Percentiles rank a stretch among this genome's conserved stretches.
Conservation (phyloP, 768 basidiomycete species). For the Agaricus bisporus region DNA sequence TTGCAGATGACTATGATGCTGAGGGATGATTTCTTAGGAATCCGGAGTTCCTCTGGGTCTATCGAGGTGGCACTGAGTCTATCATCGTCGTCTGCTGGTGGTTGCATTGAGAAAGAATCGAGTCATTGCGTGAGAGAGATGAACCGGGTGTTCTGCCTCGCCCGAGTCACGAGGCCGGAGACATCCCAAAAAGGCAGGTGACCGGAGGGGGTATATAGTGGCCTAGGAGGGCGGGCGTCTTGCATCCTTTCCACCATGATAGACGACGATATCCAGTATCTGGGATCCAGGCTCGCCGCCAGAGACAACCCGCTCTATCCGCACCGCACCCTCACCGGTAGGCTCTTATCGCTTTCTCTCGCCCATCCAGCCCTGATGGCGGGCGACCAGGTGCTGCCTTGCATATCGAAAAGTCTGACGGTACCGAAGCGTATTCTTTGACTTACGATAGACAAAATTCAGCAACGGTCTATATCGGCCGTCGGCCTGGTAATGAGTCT, state of each 20-base stretch:
- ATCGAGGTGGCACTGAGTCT: not conserved
- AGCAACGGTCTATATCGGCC: slow-evolving; percentile 57
- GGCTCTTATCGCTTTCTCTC: slow-evolving; percentile 14
- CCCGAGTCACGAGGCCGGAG: slow-evolving; percentile 7
- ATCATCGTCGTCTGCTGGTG: not conserved
- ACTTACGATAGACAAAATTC: slow-evolving; percentile 47
- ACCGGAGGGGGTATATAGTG: slow-evolving; percentile 9
- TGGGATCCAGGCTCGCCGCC: slow-evolving; percentile 36
- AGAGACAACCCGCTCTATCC: slow-evolving; percentile 13
- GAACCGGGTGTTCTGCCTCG: no score
- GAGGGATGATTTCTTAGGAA: slow-evolving; percentile 21
- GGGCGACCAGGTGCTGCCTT: slow-evolving; percentile 46
- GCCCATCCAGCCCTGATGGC: slow-evolving; percentile 14
- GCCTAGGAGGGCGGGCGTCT: not conserved
- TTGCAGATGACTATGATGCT: slow-evolving; percentile 23
- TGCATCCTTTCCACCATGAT: slow-evolving; percentile 18
- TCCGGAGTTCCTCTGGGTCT: slow-evolving; percentile 19
- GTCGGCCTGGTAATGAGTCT: slow-evolving; percentile 49
- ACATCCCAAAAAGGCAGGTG: slow-evolving; percentile 5
- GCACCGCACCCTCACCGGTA: slow-evolving; percentile 36
- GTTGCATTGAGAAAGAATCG: no score
- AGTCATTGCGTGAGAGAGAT: not conserved
- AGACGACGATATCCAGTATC: slow-evolving; percentile 60
- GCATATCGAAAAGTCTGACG: slow-evolving; percentile 47
- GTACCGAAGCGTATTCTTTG: slow-evolving; percentile 38